Evolutionary conservation across 208 protist genomes (phyloP).

Genomic region (Borovskyia barvae): DNA sequence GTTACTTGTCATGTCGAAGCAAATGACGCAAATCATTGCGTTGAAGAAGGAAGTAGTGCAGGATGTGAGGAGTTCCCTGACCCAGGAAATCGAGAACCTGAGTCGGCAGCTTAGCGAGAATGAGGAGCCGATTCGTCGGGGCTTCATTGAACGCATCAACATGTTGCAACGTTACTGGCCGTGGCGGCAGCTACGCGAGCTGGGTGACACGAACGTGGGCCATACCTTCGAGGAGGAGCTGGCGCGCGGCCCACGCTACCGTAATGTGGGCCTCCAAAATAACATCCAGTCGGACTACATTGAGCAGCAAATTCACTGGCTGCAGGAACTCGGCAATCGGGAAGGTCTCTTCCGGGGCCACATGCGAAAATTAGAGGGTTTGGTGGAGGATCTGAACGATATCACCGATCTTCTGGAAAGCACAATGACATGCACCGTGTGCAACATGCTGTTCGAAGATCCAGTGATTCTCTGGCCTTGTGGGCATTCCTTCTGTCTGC

Average conservation of each 20-base stretch:
- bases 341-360: constrained; percentile 67
- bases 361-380: constrained; percentile 55
- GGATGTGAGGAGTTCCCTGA: constrained; percentile 23
- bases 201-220: constrained; percentile 73
- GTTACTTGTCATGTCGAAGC: constrained; percentile 47
- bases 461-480: constrained; percentile 88
- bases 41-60: constrained; percentile 29
- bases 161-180: constrained; percentile 86
- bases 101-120: constrained; percentile 30
- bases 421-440: constrained; percentile 73
- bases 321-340: constrained; percentile 49
- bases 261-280: constrained; percentile 81
- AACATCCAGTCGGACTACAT: constrained; percentile 79
- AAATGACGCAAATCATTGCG: constrained; percentile 48
- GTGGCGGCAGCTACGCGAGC: constrained; percentile 79
- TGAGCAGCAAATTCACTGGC: constrained; percentile 73
- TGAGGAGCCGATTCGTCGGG: constrained; percentile 46
- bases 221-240: constrained; percentile 81
- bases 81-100: constrained; percentile 48
- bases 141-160: constrained; percentile 72
- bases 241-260: constrained; percentile 74
- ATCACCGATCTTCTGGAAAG: constrained; percentile 81
- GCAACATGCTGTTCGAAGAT: constrained; percentile 75
- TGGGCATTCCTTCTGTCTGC: constrained; percentile 78
- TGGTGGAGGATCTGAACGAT: constrained; percentile 82